These are phyloP conservation scores for Xylariaceae sp. DNA, from an alignment of 2,329 filamentous ascomycete genomes.

Conservation along the genomic window DNA sequence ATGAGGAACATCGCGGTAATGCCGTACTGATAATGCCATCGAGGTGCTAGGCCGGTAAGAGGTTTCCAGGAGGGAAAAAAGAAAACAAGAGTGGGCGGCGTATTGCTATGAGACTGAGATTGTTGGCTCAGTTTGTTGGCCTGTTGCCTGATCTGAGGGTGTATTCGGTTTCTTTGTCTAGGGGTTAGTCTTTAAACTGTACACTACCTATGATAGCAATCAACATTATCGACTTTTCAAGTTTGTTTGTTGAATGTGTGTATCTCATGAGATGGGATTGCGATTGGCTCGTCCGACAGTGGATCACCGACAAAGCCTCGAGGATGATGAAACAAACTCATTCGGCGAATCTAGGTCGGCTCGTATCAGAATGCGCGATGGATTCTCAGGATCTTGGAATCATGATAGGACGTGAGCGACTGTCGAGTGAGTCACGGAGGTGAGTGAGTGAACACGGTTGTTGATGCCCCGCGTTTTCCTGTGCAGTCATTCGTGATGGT, in stretches of 20 bases:
- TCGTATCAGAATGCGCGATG: no score
- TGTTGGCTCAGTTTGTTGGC: background rate
- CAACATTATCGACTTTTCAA: background rate
- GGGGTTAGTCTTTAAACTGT: background rate
- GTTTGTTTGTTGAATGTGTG: background rate
- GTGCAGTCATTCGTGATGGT: no score
- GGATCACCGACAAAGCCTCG: background rate
- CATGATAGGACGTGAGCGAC: no score
- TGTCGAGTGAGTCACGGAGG: no score
- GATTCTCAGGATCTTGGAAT: no score
- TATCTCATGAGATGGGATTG: background rate
- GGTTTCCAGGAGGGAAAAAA: background rate
- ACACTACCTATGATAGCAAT: background rate
- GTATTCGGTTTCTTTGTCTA: background rate
- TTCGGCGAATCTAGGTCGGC: background rate
- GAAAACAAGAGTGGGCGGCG: background rate
- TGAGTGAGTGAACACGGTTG: no score
- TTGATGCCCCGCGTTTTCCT: no score
- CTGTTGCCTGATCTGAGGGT: background rate
- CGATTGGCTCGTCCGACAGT: background rate
- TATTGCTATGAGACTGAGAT: no score
- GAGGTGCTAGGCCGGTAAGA: background rate
- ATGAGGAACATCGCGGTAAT: background rate
- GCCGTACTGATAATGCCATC: background rate
- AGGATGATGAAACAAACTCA: background rate